These are phyloP conservation scores for Salvia sclarea DNA, from an alignment of 305 asterid genomes.

Conservation along the genomic window DNA sequence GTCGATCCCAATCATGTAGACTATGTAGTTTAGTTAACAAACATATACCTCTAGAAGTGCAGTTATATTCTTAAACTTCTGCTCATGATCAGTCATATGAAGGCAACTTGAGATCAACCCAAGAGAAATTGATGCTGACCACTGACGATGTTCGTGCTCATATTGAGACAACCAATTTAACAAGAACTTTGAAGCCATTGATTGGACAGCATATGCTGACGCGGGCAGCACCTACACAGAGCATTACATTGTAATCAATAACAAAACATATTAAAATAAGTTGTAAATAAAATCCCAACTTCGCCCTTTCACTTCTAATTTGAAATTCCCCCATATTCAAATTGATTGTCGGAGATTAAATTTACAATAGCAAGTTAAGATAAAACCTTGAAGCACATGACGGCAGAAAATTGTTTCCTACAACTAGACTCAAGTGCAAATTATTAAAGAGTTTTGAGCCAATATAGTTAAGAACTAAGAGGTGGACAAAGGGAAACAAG, in stretches of 20 bases:
- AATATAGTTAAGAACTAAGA: conserved; percentile 2
- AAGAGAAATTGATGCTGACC: conserved; percentile 96
- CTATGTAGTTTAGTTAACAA: neutral
- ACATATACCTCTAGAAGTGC: conserved; percentile 77
- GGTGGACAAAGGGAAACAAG: neutral
- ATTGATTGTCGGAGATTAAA: neutral
- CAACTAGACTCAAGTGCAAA: neutral
- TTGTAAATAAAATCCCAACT: neutral
- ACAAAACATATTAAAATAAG: neutral
- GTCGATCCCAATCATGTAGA: too few relatives aligned
- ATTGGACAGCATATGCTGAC: conserved; percentile 67
- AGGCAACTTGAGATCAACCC: conserved; percentile 92
- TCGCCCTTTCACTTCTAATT: neutral
- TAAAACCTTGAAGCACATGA: conserved; percentile 7
- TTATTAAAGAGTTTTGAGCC: neutral
- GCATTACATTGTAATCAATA: conserved; percentile 20
- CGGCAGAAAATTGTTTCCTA: neutral
- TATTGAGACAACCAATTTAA: conserved; percentile 76
- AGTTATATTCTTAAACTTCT: conserved; percentile 68
- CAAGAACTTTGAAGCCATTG: conserved; percentile 74
- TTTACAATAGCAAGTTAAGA: conserved; percentile 9
- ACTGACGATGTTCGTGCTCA: conserved; percentile 92
- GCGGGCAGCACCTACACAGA: conserved; percentile 72
- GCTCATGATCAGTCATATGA: conserved; percentile 85
- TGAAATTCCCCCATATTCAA: neutral